Evolutionary conservation across 1,284 basidiomycete species (phyloP).

Genomic region (Ustilago tritici): DNA sequence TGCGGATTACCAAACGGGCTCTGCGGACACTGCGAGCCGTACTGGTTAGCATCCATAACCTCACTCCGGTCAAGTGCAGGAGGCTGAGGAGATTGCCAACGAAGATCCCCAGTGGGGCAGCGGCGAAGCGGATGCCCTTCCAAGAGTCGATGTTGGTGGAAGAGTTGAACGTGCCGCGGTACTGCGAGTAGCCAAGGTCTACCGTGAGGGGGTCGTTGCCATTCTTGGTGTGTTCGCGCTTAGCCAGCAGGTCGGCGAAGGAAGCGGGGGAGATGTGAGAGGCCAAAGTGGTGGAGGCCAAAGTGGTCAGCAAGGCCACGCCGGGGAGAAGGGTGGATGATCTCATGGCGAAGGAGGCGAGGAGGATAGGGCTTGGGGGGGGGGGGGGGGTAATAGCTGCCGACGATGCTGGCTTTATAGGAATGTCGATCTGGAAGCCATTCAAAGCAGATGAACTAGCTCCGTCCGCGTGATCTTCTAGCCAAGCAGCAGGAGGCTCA

Average conservation of each 20-base stretch:
- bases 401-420: neutral
- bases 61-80: constrained; percentile 17
- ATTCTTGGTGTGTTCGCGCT: constrained; percentile 5
- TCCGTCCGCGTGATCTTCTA: too few relatives aligned
- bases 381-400: neutral
- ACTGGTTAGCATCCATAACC: constrained; percentile 29
- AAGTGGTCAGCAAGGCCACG: constrained; percentile 12
- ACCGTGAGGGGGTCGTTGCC: constrained; percentile 24
- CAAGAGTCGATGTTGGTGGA: constrained; percentile 28
- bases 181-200: constrained; percentile 36
- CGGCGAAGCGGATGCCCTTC: constrained; percentile 51
- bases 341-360: constrained; percentile 6
- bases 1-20: constrained; percentile 27
- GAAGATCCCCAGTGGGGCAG: constrained; percentile 25
- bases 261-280: constrained; percentile 23
- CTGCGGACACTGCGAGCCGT: constrained; percentile 35
- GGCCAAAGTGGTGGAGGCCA: neutral
- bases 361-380: neutral
- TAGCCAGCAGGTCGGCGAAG: constrained; percentile 29
- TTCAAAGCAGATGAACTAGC: too few relatives aligned
- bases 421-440: neutral
- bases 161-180: constrained; percentile 27
- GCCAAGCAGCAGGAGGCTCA: too few relatives aligned
- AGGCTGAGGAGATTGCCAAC: constrained; percentile 40
- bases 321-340: constrained; percentile 8